Evolutionary conservation across 2,329 filamentous ascomycete genomes (phyloP).

Genomic region (Samsoniella hepiali): DNA sequence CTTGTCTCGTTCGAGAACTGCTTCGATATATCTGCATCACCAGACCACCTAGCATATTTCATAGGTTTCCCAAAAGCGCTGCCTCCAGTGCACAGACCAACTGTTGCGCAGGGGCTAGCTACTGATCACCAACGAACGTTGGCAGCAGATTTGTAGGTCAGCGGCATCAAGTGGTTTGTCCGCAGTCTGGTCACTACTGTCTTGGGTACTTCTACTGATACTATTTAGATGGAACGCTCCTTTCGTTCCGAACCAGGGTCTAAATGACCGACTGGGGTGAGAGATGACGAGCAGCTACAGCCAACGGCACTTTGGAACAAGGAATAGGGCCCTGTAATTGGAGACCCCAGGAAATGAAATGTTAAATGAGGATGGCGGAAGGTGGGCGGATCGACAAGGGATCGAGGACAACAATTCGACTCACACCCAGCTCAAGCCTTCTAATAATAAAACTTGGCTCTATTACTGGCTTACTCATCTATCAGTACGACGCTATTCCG

Average conservation of each 20-base stretch:
- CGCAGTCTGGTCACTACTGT: neutral
- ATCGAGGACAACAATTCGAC: neutral
- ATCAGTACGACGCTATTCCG: neutral
- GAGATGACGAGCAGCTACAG: conserved; percentile 16
- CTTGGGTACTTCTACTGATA: neutral
- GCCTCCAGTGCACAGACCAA: conserved; percentile 3
- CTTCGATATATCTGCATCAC: neutral
- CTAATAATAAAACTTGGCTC: neutral
- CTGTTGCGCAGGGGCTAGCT: neutral
- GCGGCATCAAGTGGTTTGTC: neutral
- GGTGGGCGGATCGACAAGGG: conserved; percentile 11
- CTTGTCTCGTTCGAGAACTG: neutral
- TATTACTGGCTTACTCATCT: neutral
- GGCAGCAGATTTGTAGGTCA: neutral
- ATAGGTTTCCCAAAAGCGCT: neutral
- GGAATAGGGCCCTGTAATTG: conserved; percentile 1
- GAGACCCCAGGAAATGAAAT: conserved; percentile 14
- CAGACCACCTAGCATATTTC: too few species aligned
- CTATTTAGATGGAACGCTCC: neutral
- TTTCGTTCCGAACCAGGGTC: neutral
- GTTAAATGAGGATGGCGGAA: conserved; percentile 4
- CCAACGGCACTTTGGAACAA: neutral
- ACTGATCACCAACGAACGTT: neutral
- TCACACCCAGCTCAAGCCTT: neutral
- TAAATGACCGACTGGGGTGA: conserved; percentile 1